Percentiles rank a stretch among this genome's conserved stretches.
Evolutionary conservation across 371 early-diverging fungal genomes (phyloP).

Genomic region (Caulochytrium protostelioides): DNA sequence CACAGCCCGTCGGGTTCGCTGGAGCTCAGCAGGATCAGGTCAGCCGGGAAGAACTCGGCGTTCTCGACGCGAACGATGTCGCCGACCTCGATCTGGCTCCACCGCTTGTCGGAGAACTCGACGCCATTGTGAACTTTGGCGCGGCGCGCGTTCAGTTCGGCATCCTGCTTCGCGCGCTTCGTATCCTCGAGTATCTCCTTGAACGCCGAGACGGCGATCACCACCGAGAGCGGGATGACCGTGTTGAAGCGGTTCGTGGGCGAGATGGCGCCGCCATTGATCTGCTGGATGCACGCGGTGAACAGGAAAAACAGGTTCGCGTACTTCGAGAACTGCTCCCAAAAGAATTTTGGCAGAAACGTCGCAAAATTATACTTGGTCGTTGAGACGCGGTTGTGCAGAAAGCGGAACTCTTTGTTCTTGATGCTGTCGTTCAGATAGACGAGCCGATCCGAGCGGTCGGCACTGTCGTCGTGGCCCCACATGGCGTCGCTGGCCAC

Average conservation of each 20-base stretch:
- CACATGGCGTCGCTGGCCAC: too few relatives aligned
- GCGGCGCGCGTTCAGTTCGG: constrained; percentile 33
- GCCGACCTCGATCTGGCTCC: constrained; percentile 48
- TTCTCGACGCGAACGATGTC: constrained; percentile 54
- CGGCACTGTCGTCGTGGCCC: background rate
- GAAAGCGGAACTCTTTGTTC: constrained; percentile 49
- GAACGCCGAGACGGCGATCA: constrained; percentile 73
- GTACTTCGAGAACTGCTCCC: constrained; percentile 63
- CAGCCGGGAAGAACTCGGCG: constrained; percentile 57
- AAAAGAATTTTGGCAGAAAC: constrained; percentile 69
- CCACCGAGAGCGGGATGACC: constrained; percentile 69
- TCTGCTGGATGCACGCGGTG: constrained; percentile 43
- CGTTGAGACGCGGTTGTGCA: constrained; percentile 53
- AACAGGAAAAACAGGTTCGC: constrained; percentile 89
- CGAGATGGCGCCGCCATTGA: constrained; percentile 43
- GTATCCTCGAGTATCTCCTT: constrained; percentile 94
- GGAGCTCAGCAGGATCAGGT: constrained; percentile 39
- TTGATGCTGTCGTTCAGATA: constrained; percentile 56
- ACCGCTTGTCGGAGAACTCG: constrained; percentile 15
- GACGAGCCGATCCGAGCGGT: constrained; percentile 37
- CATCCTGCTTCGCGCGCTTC: constrained; percentile 44
- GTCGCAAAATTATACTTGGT: constrained; percentile 63
- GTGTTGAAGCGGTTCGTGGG: constrained; percentile 71
- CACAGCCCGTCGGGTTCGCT: constrained; percentile 35
- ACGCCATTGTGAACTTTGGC: constrained; percentile 30